These are phyloP conservation scores for Halophytophthora polymorphica DNA, from an alignment of 352 stramenopile species.

Conservation along the genomic window DNA sequence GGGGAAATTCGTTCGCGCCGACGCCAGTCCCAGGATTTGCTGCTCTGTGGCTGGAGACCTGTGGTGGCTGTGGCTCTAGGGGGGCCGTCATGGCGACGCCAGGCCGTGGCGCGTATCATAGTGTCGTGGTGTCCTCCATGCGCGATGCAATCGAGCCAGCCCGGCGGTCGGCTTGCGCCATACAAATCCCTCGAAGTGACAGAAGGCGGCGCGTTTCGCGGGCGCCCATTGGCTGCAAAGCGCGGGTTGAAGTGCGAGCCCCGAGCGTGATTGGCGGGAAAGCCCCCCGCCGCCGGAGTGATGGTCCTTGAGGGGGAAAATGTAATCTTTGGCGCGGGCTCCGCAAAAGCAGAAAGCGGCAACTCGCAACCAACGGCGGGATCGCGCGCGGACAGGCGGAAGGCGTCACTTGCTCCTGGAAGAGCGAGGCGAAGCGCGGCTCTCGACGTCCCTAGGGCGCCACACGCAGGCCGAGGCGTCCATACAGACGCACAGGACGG, in stretches of 20 bases:
- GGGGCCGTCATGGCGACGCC: neutral
- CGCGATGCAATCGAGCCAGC: too few species aligned
- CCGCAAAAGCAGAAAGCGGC: conserved; percentile 5
- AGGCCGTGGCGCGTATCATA: too few species aligned
- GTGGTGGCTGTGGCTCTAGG: neutral
- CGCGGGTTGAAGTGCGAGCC: neutral
- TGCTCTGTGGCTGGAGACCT: neutral
- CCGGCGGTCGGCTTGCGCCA: too few species aligned
- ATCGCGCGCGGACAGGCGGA: conserved; percentile 11
- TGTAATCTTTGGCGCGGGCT: conserved; percentile 4
- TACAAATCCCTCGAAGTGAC: too few species aligned
- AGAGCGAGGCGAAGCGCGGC: conserved; percentile 1
- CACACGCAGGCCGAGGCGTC: too few species aligned
- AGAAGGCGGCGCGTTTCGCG: neutral
- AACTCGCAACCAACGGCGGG: conserved; percentile 13
- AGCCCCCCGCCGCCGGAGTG: neutral
- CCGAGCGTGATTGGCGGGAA: neutral
- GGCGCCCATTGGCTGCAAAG: neutral
- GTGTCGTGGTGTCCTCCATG: too few species aligned
- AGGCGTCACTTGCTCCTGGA: neutral
- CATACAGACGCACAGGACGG: too few species aligned
- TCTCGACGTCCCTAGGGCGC: too few species aligned
- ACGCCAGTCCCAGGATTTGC: conserved; percentile 4
- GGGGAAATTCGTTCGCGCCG: conserved; percentile 21
- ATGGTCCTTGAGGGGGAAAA: conserved; percentile 1